phyloP scores from a whole-genome alignment of 441 rosid species.

The Populus trichocarpa region DNA sequence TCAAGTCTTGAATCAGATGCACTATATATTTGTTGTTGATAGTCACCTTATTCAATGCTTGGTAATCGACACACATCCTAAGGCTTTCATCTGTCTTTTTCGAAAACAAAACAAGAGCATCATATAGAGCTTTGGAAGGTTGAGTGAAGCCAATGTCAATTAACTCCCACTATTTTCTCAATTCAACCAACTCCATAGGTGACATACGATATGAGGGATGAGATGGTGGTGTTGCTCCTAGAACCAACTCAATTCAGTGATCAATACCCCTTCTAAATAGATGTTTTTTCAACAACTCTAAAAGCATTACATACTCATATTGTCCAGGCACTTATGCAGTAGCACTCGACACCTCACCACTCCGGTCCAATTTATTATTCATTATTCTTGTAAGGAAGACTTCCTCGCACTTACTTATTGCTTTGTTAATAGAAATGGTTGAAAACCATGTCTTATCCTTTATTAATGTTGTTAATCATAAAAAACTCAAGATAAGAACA shows the following conservation, averaged over 20 bases:
- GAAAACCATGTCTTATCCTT: no score
- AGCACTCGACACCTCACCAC: not conserved
- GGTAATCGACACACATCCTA: not conserved
- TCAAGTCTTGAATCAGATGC: not conserved
- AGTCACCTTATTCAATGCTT: slow-evolving; percentile 2
- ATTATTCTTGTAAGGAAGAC: not conserved
- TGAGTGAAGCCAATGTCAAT: not conserved
- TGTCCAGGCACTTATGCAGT: not conserved
- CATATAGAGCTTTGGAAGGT: not conserved
- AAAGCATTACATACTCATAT: not conserved
- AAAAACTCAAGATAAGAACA: no score
- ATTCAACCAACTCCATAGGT: not conserved
- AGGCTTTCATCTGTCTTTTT: not conserved
- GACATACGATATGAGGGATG: not conserved
- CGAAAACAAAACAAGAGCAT: not conserved
- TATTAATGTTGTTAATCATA: no score
- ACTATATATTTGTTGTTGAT: slow-evolving; percentile 4
- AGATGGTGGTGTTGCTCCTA: not conserved
- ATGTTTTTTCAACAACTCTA: not conserved
- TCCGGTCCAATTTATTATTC: not conserved
- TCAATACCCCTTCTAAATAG: not conserved
- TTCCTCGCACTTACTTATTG: not conserved
- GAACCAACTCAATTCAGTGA: not conserved
- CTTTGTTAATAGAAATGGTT: not conserved
- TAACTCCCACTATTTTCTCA: not conserved